These are phyloP conservation scores for Malassezia psittaci DNA, from an alignment of 1,284 basidiomycete genomes.

Conservation along the genomic window DNA sequence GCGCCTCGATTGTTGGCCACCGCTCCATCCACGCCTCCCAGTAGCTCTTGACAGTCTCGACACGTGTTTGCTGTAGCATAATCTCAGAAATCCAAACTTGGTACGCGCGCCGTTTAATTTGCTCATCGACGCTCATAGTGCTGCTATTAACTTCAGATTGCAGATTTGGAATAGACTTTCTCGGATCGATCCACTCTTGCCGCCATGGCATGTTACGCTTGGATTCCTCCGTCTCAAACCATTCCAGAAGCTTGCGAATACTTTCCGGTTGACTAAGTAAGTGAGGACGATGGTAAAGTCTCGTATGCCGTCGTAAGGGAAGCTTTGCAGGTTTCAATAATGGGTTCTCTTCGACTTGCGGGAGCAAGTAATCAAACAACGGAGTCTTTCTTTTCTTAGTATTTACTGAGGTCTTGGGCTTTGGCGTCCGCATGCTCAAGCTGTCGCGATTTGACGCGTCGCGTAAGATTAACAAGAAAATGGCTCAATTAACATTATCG, in stretches of 20 bases:
- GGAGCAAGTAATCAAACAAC: not conserved
- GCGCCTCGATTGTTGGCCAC: conserved; percentile 51
- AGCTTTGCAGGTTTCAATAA: not conserved
- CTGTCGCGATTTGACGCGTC: not conserved
- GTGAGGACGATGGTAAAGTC: conserved; percentile 27
- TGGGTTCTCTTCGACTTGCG: not conserved
- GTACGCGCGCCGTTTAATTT: conserved; percentile 36
- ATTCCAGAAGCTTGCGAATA: conserved; percentile 48
- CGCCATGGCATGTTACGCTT: conserved; percentile 76
- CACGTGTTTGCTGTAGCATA: conserved; percentile 88
- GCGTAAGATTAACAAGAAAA: not conserved
- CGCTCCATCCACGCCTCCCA: conserved; percentile 39
- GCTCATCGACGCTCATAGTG: conserved; percentile 47
- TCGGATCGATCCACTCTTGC: conserved; percentile 53
- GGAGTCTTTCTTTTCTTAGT: not conserved
- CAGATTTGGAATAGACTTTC: no score
- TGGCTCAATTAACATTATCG: no score
- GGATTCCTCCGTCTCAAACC: conserved; percentile 61
- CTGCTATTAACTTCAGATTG: conserved; percentile 1
- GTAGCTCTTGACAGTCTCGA: conserved; percentile 38
- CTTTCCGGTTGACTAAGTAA: conserved; percentile 18
- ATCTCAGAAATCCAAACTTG: conserved; percentile 83
- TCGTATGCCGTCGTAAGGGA: conserved; percentile 10
- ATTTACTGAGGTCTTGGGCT: no score
- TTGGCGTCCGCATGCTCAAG: no score